phyloP scores from a whole-genome alignment of 257 asterid species.

The Solanum corneliomulleri region DNA sequence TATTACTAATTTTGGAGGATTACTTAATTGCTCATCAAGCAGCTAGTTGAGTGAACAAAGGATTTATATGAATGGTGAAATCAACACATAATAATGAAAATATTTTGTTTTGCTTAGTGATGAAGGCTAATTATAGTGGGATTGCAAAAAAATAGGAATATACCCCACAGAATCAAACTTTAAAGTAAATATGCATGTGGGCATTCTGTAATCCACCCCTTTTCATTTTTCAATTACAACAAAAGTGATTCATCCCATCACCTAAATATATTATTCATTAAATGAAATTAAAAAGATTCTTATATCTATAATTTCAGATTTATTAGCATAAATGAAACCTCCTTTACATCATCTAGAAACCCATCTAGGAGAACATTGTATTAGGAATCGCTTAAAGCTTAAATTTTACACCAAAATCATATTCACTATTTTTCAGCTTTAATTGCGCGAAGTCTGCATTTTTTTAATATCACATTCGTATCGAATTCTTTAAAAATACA shows the following conservation, averaged over 20 bases:
- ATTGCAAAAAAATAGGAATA: background rate
- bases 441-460: rapidly evolving
- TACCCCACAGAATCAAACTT: background rate
- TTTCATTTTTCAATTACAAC: background rate
- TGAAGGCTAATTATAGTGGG: background rate
- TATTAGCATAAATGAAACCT: background rate
- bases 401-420: background rate
- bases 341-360: background rate
- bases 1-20: background rate
- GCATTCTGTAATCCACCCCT: conserved; percentile 1
- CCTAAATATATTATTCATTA: background rate
- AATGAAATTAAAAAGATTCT: background rate
- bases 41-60: background rate
- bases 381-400: background rate
- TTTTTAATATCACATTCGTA: rapidly evolving
- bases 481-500: too few species aligned
- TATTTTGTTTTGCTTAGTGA: background rate
- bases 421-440: background rate
- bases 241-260: background rate
- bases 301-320: background rate
- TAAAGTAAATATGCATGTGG: background rate
- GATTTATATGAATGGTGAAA: background rate
- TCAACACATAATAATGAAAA: background rate
- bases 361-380: background rate
- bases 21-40: background rate